These are phyloP conservation scores for Agroathelia rolfsii DNA, from an alignment of 1,284 basidiomycete genomes.

Conservation along the genomic window DNA sequence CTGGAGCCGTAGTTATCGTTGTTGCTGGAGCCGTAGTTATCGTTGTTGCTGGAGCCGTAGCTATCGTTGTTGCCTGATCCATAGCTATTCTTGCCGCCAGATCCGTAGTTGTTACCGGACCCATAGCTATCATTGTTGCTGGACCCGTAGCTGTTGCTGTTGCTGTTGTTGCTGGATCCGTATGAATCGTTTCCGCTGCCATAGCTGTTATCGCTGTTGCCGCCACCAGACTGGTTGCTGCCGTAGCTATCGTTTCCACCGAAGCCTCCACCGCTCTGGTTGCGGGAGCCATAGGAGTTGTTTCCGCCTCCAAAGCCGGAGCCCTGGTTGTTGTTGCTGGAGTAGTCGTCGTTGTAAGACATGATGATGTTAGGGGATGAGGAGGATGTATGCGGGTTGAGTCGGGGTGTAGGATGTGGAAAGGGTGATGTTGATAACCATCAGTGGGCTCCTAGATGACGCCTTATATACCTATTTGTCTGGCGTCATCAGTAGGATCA, in stretches of 20 bases:
- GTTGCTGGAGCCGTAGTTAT: constrained; percentile 6
- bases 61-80: constrained; percentile 11
- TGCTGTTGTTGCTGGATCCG: constrained; percentile 13
- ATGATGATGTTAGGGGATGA: too few relatives aligned
- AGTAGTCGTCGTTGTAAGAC: constrained; percentile 11
- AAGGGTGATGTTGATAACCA: too few relatives aligned
- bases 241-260: constrained; percentile 14
- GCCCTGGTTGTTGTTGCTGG: constrained; percentile 14
- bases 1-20: constrained; percentile 9
- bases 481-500: too few relatives aligned
- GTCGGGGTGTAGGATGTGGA: too few relatives aligned
- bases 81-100: constrained; percentile 10
- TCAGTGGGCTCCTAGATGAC: too few relatives aligned
- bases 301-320: too few relatives aligned
- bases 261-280: constrained; percentile 10
- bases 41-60: constrained; percentile 13
- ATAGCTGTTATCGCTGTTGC: constrained; percentile 11
- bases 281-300: constrained; percentile 16
- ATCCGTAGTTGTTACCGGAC: constrained; percentile 14
- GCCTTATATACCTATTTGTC: too few relatives aligned
- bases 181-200: constrained; percentile 13
- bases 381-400: too few relatives aligned
- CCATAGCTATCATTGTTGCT: constrained; percentile 12
- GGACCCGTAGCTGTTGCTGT: too few relatives aligned
- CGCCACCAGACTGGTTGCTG: constrained; percentile 7